Percentiles rank a stretch among this genome's conserved stretches.
Conservation (phyloP, 257 asterid genomes). For the Fraxinus cuspidata region DNA sequence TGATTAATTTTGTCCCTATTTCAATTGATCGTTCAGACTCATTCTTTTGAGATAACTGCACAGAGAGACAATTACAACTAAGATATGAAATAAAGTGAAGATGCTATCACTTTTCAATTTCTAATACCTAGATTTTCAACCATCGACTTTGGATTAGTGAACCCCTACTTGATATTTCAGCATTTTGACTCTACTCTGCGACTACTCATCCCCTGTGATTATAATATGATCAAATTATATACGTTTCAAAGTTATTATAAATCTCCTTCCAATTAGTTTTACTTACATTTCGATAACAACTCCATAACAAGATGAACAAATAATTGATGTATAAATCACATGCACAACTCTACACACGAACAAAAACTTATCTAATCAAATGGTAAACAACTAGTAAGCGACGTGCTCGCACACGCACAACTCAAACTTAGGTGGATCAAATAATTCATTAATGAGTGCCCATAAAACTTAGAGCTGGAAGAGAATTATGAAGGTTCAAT, state of each 20-base stretch:
- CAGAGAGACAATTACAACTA: too few species aligned
- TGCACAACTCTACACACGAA: not conserved
- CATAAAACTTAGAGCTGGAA: conserved; percentile 1
- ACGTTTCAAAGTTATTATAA: not conserved
- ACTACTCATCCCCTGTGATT: too few species aligned
- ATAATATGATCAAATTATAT: not conserved
- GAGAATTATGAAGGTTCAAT: conserved; percentile 25
- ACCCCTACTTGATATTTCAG: too few species aligned
- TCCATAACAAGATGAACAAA: not conserved
- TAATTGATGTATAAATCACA: not conserved
- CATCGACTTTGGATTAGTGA: too few species aligned
- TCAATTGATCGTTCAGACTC: not conserved
- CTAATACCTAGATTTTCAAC: too few species aligned
- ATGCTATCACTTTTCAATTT: too few species aligned
- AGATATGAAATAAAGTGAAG: too few species aligned
- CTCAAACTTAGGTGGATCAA: not conserved
- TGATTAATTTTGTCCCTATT: too few species aligned
- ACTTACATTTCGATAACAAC: not conserved
- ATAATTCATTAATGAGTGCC: not conserved
- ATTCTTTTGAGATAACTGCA: too few species aligned
- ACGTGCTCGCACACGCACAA: conserved; percentile 13
- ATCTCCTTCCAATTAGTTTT: not conserved
- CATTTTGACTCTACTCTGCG: too few species aligned
- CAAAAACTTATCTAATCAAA: not conserved
- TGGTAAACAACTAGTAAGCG: not conserved